Percentiles rank a stretch among this genome's conserved stretches.
Evolutionary conservation across 192 early-diverging fungal species (phyloP).

Genomic region (Backusella circina): DNA sequence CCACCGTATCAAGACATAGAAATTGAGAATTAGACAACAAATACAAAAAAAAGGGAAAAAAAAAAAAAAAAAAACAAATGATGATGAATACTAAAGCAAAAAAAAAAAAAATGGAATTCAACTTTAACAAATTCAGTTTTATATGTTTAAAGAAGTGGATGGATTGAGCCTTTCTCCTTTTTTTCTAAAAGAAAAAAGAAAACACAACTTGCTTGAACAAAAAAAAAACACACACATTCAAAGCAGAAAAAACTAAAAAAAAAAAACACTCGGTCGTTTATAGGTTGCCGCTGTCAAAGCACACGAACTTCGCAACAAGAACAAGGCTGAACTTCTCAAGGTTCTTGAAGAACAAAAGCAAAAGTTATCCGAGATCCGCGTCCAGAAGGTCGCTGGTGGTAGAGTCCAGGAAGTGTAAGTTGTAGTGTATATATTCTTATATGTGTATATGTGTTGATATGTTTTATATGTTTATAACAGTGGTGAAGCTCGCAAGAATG

Average conservation of each 20-base stretch:
- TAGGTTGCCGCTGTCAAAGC: slow-evolving; percentile 83
- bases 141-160: neutral
- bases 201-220: neutral
- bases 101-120: neutral
- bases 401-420: slow-evolving; percentile 85
- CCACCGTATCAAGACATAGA: neutral
- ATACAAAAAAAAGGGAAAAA: neutral
- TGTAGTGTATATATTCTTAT: no score
- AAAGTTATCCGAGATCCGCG: slow-evolving; percentile 90
- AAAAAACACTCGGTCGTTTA: no score
- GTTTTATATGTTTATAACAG: no score
- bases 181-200: neutral
- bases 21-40: neutral
- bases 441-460: no score
- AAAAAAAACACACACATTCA: neutral
- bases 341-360: slow-evolving; percentile 92
- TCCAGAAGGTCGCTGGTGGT: slow-evolving; percentile 88
- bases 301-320: slow-evolving; percentile 91
- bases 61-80: neutral
- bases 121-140: neutral
- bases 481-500: slow-evolving; percentile 85
- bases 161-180: neutral
- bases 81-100: neutral
- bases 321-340: slow-evolving; percentile 88
- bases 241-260: neutral